Conservation (phyloP, 1,284 basidiomycete genomes). For the Tilletia indica region DNA sequence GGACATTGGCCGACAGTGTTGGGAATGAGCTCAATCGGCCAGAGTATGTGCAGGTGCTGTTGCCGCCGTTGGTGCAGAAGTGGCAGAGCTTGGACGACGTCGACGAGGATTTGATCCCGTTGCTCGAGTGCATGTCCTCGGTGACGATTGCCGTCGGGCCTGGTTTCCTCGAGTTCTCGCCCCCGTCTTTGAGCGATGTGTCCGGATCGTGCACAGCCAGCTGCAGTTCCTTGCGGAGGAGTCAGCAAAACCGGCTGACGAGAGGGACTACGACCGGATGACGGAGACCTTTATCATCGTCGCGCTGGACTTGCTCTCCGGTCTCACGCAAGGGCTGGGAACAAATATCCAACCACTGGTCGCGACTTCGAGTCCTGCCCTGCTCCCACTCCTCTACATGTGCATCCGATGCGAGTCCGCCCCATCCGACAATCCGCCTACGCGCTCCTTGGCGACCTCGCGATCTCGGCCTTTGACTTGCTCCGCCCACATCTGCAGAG, state of each 20-base stretch:
- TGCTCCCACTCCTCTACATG: conserved; percentile 47
- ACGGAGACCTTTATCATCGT: conserved; percentile 70
- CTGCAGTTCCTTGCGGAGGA: conserved; percentile 72
- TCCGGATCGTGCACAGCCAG: conserved; percentile 77
- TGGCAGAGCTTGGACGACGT: conserved; percentile 87
- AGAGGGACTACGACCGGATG: conserved; percentile 46
- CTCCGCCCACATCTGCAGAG: conserved; percentile 73
- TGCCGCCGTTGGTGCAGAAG: conserved; percentile 87
- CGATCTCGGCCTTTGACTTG: conserved; percentile 87
- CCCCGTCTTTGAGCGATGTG: conserved; percentile 91
- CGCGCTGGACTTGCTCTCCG: conserved; percentile 89
- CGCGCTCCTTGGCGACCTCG: conserved; percentile 93
- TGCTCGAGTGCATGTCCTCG: conserved; percentile 87
- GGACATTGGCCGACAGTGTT: conserved; percentile 94
- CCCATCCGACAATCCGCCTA: conserved; percentile 94
- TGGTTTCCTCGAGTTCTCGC: conserved; percentile 85
- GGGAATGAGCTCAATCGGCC: conserved; percentile 81
- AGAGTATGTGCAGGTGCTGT: conserved; percentile 85
- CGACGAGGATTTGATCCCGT: conserved; percentile 87
- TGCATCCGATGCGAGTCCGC: conserved; percentile 76
- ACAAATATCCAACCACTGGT: conserved; percentile 59
- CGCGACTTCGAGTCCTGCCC: conserved; percentile 41
- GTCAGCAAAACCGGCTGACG: conserved; percentile 72
- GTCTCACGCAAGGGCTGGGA: conserved; percentile 89
- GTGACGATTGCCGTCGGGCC: conserved; percentile 93